Conservation (phyloP, 116 monocot species). For the Dioscorea cayenensis region DNA sequence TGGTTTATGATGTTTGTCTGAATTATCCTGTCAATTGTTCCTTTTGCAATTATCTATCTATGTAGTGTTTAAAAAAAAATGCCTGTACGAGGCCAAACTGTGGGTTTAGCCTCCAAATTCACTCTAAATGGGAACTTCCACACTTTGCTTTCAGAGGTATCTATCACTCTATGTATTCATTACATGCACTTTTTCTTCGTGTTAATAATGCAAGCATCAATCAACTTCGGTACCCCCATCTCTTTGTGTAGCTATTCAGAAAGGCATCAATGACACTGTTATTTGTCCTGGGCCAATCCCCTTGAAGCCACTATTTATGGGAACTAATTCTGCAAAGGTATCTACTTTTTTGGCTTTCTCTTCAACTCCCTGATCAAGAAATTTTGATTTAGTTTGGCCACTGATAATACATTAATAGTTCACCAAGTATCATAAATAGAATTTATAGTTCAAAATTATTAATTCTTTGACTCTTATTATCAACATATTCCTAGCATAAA, state of each 20-base stretch:
- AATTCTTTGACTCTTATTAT: too few species aligned
- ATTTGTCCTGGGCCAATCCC: constrained; percentile 90
- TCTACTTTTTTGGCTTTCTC: neutral
- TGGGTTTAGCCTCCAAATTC: constrained; percentile 84
- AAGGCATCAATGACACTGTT: constrained; percentile 86
- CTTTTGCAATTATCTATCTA: too few species aligned
- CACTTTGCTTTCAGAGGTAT: constrained; percentile 86
- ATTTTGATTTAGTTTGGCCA: neutral
- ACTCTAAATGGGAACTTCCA: constrained; percentile 91
- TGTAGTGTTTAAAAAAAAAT: too few species aligned
- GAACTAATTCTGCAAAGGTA: constrained; percentile 39
- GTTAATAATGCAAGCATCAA: neutral
- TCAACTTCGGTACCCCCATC: neutral
- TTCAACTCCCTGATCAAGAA: neutral
- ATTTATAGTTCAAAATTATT: too few species aligned
- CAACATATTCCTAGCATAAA: too few species aligned
- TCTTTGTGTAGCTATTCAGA: constrained; percentile 48
- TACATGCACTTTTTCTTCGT: neutral
- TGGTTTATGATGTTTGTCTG: too few species aligned
- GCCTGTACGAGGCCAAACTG: too few species aligned
- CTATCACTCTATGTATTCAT: neutral
- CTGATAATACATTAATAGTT: too few species aligned
- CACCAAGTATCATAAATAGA: too few species aligned
- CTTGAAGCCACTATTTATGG: constrained; percentile 32
- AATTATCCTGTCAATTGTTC: too few species aligned